Base-by-base conservation (phyloP, 164 flowering plant genomes). In the Aristolochia contorta region DNA sequence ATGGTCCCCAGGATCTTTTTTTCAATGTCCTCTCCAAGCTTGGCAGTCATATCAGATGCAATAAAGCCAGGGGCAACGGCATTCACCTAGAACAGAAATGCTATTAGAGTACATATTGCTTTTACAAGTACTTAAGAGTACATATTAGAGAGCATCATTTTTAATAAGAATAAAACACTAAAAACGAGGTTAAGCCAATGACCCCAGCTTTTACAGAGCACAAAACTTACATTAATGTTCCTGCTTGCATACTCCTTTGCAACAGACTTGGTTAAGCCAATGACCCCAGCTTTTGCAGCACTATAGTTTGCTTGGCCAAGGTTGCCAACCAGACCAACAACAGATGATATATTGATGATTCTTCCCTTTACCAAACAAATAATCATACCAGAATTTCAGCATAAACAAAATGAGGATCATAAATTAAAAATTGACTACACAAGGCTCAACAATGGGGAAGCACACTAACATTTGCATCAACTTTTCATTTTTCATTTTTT, bases 201-300 rank as follows among this genome's bases (percentile, higher is more conserved):
- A n/a, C n/a, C n/a, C n/a, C n/a, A n/a, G n/a, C n/a, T n/a, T n/a
- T n/a, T 27, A 2, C 30, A 27, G 30, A 5, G 27, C 14, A 49
- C 49, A 68, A n/a, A 43, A 65, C 85, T 79, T 66, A 91, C 97
- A 77, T 82, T 88, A 62, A 93, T 83, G 62, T 80, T 84, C 67
- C 97, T 81, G 79, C 95, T 77, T 24, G 97, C 72, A 68, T 86
- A 88, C 67, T 94, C 99, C 78, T 79, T 91, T 32, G 97, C 99
- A 67, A 87, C 96, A 55, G 80, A 60, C 73, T 91, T 94, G 55
- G 97, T 89, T 16, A 94, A 70, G 58, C 99, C 97, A 80, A 93
- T 88, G 30, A 93, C 99, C 16, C 97, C 99, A 21, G 99, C 99
- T 76, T 94, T 94, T 59, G 99, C 95, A 68, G 99, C 97, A 80